These are phyloP conservation scores for Meredithiella fracta DNA, from an alignment of 2,329 filamentous ascomycete species.

Conservation along the genomic window DNA sequence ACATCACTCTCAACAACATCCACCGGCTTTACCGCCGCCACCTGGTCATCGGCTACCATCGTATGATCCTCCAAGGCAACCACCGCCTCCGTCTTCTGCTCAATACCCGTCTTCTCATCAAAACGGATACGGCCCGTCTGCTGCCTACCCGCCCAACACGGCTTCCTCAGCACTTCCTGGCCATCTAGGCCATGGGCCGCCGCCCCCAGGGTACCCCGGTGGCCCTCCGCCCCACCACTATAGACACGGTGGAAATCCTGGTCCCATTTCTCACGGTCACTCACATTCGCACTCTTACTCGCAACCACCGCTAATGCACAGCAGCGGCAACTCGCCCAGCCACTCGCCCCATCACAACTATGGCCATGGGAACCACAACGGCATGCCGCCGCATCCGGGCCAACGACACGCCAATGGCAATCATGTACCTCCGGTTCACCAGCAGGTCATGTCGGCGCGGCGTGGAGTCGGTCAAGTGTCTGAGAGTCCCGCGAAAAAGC, in stretches of 20 bases:
- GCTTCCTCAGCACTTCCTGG: constrained; percentile 11
- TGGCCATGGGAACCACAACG: not conserved
- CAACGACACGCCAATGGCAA: constrained; percentile 1
- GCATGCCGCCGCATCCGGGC: not conserved
- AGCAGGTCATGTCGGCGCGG: constrained; percentile 21
- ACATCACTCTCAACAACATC: not conserved
- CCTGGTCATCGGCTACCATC: not conserved
- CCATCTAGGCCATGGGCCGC: constrained; percentile 12
- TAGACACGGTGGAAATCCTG: constrained; percentile 15
- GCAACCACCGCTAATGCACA: constrained; percentile 1
- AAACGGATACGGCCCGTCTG: not conserved
- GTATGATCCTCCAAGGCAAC: not conserved
- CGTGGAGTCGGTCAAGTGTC: constrained; percentile 38
- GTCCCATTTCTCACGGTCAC: constrained; percentile 1
- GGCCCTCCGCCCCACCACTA: constrained; percentile 18
- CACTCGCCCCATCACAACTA: constrained; percentile 2
- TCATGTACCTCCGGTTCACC: constrained; percentile 16
- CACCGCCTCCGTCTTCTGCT: not conserved
- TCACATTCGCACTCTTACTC: not conserved
- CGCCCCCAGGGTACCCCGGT: constrained; percentile 14
- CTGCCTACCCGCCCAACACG: constrained; percentile 14
- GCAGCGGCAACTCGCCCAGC: not conserved
- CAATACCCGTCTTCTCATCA: not conserved
- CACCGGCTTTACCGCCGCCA: not conserved
- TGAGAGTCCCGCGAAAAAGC: constrained; percentile 70